Evolutionary conservation across 176 grass and related monocot species (phyloP), one percentile per base, ranked within the genome.

Genomic region (Zea luxurians): DNA sequence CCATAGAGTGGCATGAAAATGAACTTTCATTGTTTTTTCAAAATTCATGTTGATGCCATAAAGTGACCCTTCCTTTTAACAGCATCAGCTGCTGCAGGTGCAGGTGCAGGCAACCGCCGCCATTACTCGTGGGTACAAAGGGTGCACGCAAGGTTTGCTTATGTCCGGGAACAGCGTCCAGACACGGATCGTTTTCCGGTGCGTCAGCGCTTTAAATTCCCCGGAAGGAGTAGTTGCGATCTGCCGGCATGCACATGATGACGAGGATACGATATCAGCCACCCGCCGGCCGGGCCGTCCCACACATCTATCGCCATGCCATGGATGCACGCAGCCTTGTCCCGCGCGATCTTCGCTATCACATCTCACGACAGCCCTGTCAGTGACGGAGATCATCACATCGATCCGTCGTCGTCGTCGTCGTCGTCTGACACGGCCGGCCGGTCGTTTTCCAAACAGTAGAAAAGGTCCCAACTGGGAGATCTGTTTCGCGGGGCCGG

Each of bases 121-220:
- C 61, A 64, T 64, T 64, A 64, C 61, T 64, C 61, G 21, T 13
- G 20, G 9, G 27, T 27, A 10, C 10, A n/a, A 21, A 3, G 9
- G 20, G 3, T 10, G 48, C 63, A 41, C 5, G 61, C 37, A 16
- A 37, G 37, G 37, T 13, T 7, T 65, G 63, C 37, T 41, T 4
- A 5, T 37, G 48, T 10, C 20, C 8, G 20, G 21, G 59, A 35
- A 11, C 58, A 61, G 58, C 58, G 21, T 11, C 58, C 58, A 61
- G 59, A 61, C 59, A 61, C 65, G 15, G 66, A 45, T 45, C 66
- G 41, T 45, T 68, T 68, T 68, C 66, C 66, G 66, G 66, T 68
- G 45, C 66, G n/a, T 4, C 41, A 1, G 38, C 16, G 66, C 66
- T 3, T 48, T 69, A 27, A 69, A 69, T 69, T 69, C 42, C 40